Evolutionary conservation across 2,329 filamentous ascomycete genomes (phyloP).

Genomic region (Cryphonectria nitschkei): DNA sequence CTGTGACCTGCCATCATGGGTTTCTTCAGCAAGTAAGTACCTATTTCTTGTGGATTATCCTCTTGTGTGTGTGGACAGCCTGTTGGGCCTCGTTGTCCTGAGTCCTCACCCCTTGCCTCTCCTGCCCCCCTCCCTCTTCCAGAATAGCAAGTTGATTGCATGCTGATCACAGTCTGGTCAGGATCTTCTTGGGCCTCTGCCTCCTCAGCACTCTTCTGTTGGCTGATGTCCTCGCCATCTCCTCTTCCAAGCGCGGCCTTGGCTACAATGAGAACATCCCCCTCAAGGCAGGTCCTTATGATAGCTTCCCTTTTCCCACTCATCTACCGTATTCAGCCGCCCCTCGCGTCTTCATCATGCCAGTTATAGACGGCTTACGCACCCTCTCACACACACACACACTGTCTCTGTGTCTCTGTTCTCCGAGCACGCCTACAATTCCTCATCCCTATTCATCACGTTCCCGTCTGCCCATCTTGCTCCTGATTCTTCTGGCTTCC

Average conservation of each 20-base stretch:
- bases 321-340: background rate
- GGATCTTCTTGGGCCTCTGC: constrained; percentile 1
- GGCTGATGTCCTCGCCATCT: background rate
- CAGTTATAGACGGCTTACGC: background rate
- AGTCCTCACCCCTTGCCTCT: too few relatives aligned
- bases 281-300: constrained; percentile 19
- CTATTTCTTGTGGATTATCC: background rate
- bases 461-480: background rate
- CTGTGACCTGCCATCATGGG: background rate
- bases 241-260: constrained; percentile 31
- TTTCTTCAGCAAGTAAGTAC: constrained; percentile 15
- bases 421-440: background rate
- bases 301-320: background rate
- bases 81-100: background rate
- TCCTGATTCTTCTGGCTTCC: too few relatives aligned
- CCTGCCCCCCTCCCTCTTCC: too few relatives aligned
- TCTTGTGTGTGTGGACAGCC: background rate
- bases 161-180: background rate
- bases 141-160: background rate
- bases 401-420: background rate
- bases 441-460: background rate
- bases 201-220: constrained; percentile 9
- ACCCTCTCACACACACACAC: background rate
- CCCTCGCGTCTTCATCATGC: background rate
- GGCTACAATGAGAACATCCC: constrained; percentile 32